A percentile compares a stretch with the other conserved stretches of the same genome.
Evolutionary conservation across 2,329 filamentous ascomycete genomes (phyloP).

Genomic region (Hypoxylon sp.): DNA sequence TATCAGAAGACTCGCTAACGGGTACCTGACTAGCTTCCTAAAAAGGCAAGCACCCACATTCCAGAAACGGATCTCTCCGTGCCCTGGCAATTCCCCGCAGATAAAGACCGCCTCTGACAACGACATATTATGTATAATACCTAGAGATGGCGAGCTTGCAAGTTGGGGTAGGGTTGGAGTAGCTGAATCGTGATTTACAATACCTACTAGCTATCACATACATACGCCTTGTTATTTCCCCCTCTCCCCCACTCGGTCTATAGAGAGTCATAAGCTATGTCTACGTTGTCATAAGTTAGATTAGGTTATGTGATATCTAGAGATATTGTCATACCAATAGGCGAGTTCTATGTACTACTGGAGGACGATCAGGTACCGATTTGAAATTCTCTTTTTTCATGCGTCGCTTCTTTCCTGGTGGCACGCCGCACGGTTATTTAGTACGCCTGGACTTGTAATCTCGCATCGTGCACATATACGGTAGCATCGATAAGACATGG

Average conservation of each 20-base stretch:
- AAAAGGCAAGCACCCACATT: slow-evolving; percentile 23
- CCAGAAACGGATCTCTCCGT: slow-evolving; percentile 6
- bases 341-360: background rate
- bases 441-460: background rate
- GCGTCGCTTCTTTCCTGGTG: slow-evolving; percentile 5
- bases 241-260: background rate
- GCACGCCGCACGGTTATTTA: slow-evolving; percentile 12
- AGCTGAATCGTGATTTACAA: slow-evolving; percentile 4
- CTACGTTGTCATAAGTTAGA: too few relatives aligned
- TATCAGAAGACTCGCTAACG: slow-evolving; percentile 26
- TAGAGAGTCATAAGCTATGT: background rate
- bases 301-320: too few relatives aligned
- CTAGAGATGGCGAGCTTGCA: background rate
- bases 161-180: slow-evolving; percentile 23
- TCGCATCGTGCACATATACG: slow-evolving; percentile 3
- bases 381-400: slow-evolving; percentile 2
- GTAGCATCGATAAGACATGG: slow-evolving; percentile 28
- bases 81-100: slow-evolving; percentile 32
- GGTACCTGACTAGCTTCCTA: slow-evolving; percentile 39
- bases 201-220: too few relatives aligned
- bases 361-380: slow-evolving; percentile 11
- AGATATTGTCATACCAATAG: background rate
- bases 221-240: slow-evolving; percentile 2
- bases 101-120: slow-evolving; percentile 18
- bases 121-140: background rate